Percentiles rank a stretch among this genome's conserved stretches.
Evolutionary conservation across 352 stramenopile genomes (phyloP).

Genomic region (Blastocystis sp.): DNA sequence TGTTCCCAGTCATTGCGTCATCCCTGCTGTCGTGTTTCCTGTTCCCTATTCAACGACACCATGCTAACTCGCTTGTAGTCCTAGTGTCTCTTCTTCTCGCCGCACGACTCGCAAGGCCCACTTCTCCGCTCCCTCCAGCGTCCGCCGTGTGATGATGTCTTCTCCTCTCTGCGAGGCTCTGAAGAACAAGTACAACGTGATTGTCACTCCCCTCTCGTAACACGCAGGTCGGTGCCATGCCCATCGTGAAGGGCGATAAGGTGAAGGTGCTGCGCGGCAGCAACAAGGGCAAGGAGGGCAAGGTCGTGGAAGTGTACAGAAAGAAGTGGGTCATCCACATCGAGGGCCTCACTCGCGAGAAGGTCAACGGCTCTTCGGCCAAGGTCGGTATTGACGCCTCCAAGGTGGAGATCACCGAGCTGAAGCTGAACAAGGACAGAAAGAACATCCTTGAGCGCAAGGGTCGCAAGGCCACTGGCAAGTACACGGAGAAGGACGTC

Average conservation of each 20-base stretch:
- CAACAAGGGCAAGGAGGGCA: slow-evolving; percentile 95
- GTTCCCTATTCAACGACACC: background rate
- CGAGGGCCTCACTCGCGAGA: slow-evolving; percentile 94
- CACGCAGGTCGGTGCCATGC: slow-evolving; percentile 87
- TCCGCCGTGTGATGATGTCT: slow-evolving; percentile 92
- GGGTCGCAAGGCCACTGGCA: slow-evolving; percentile 74
- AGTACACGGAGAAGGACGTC: slow-evolving; percentile 72
- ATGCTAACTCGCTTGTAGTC: slow-evolving; percentile 60
- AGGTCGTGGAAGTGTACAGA: slow-evolving; percentile 92
- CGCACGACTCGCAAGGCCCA: slow-evolving; percentile 98
- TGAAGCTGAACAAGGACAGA: slow-evolving; percentile 99
- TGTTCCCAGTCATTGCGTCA: background rate
- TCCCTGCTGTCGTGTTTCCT: no score
- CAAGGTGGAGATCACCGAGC: slow-evolving; percentile 97
- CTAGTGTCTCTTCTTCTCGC: slow-evolving; percentile 81
- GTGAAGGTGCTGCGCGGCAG: slow-evolving; percentile 93
- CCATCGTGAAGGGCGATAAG: slow-evolving; percentile 97
- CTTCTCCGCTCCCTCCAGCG: slow-evolving; percentile 92
- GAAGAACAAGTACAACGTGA: slow-evolving; percentile 95
- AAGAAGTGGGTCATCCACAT: slow-evolving; percentile 99
- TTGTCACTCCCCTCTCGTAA: background rate
- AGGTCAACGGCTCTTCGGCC: slow-evolving; percentile 92
- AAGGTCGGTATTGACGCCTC: slow-evolving; percentile 94
- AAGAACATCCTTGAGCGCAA: slow-evolving; percentile 98
- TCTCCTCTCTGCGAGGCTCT: slow-evolving; percentile 96